Base-by-base conservation (phyloP, 1,139 yeast genomes). In the Cylindricascospora bacillispora region DNA sequence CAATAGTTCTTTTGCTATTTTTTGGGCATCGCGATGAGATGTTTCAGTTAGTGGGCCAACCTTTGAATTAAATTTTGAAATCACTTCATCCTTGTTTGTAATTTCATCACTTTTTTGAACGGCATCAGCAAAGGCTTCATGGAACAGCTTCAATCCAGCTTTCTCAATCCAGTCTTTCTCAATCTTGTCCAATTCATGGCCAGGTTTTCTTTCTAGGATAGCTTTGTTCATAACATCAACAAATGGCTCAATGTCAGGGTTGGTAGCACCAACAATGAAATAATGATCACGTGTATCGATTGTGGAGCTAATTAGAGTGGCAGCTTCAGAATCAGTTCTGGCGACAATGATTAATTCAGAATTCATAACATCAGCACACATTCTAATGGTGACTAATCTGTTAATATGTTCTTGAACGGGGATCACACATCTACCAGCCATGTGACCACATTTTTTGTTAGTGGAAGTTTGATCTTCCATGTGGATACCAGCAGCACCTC, bases 381-480 rank as follows among this genome's bases (percentile, higher is more conserved):
- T 89, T 62, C 98, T 78, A 52, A 86, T 81, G 34, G 95, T 93
- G 45, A 83, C 79, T 57, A 86, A 67, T 59, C 97, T 74, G 65
- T 82, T 82, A 58, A 86, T 80, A 62, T 86, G 97, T 63, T 89
- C 97, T 62, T 83, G 94, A 38, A 85, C 92, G 38, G 98, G 98
- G 39, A 86, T 95, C 49, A 86, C 74, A 37, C 92, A 95, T 63
- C 92, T 85, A 49, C 98, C 98, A 44, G 94, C 97, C 95, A 86
- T 83, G 44, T 63, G 67, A 42, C 97, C 97, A 66, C 97, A 86
- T 65, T 89, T 89, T 62, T 86, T 86, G 54, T 95, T 86, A 54
- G 97, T 95, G 34, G 97, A 95, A 37, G 95, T 94, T 67, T 89
- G 97, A 62, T 86, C 97, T 64, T 86, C 98, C 56, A 86, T 83